Evolutionary conservation across 768 basidiomycete genomes (phyloP), one percentile per base, ranked within the genome.

Genomic region (Boletus insuetus): DNA sequence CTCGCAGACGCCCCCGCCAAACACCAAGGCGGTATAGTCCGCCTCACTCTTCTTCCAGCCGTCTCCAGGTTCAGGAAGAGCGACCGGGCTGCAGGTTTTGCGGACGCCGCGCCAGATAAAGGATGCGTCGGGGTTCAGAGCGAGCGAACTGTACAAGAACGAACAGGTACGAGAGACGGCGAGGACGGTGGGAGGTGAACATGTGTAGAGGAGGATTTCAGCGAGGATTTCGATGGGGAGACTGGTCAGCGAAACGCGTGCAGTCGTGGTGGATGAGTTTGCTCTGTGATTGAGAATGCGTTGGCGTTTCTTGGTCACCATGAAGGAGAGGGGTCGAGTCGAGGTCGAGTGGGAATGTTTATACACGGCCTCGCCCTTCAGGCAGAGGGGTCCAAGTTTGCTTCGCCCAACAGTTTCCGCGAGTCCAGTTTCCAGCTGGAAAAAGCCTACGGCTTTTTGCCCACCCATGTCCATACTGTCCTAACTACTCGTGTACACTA

Each of bases 181-280:
- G 37, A 89, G 75, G 13, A 87, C 71, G 55, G 84, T 82, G 46
- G 74, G 74, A 2, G 84, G 77, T 0, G 83, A 86, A 6, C 68
- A 56, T 0, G 80, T 80, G 47, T 73, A 70, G 8, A 81, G 66
- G 19, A 89, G 77, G 46, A 89, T 78, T 61, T 87, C 86, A 4
- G 82, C 80, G 7, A 88, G 65, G 14, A 90, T 73, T 61, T 90
- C 88, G 39, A 85, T 64, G 12, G 88, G 87, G 5, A 89, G 66
- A 2, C 14, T 45, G 12, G 68, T 58, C 20, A 70, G 41, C 3
- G 53, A 51, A 34, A 35, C 11, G 35, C 45, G 48, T 11, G 49
- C 3, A 1, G 26, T 44, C 16, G 24, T n/a, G 16, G 51, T 34
- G 37, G 56, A 17, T 10, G 26, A 6, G 41, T 2, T 29, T 6